Conservation (phyloP, 2,329 filamentous ascomycete species). For the Ophiosphaerella korrae region DNA sequence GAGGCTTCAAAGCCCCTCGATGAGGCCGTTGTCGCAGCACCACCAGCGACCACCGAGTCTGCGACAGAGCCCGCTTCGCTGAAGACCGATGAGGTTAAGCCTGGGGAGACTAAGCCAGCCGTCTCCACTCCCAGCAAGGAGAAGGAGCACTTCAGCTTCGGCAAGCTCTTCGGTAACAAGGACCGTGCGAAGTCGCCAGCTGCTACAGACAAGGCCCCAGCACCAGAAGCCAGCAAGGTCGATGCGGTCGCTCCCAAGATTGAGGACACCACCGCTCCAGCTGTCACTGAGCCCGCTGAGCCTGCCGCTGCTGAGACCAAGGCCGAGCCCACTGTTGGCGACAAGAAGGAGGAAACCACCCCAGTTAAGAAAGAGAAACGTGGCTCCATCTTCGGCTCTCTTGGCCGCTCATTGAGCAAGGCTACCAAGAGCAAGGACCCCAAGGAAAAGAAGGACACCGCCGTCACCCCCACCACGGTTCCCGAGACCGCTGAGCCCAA, state of each 20-base stretch:
- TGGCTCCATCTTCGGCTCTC: constrained; percentile 79
- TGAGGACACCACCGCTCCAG: constrained; percentile 40
- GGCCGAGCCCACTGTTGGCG: constrained; percentile 50
- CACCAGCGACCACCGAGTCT: constrained; percentile 40
- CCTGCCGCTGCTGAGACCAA: constrained; percentile 36
- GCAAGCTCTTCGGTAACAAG: constrained; percentile 56
- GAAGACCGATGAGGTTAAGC: constrained; percentile 38
- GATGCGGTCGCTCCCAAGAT: constrained; percentile 45
- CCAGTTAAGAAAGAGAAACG: constrained; percentile 74
- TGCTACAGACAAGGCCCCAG: constrained; percentile 30
- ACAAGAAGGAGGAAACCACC: constrained; percentile 41
- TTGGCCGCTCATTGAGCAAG: constrained; percentile 56
- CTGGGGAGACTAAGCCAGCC: constrained; percentile 14
- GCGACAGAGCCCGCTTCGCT: constrained; percentile 32
- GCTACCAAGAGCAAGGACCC: constrained; percentile 46
- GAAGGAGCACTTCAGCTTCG: constrained; percentile 59
- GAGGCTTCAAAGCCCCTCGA: constrained; percentile 43
- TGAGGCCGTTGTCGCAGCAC: constrained; percentile 47
- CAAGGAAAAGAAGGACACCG: constrained; percentile 44
- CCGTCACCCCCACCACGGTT: constrained; percentile 39
- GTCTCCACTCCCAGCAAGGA: constrained; percentile 24
- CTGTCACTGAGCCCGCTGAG: constrained; percentile 27
- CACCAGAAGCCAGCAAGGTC: constrained; percentile 43
- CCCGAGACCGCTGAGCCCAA: constrained; percentile 39
- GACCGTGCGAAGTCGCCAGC: constrained; percentile 56